Percentiles rank a stretch among this genome's conserved stretches.
Conservation (phyloP, 2,329 filamentous ascomycete genomes). For the Cordyceps militaris region DNA sequence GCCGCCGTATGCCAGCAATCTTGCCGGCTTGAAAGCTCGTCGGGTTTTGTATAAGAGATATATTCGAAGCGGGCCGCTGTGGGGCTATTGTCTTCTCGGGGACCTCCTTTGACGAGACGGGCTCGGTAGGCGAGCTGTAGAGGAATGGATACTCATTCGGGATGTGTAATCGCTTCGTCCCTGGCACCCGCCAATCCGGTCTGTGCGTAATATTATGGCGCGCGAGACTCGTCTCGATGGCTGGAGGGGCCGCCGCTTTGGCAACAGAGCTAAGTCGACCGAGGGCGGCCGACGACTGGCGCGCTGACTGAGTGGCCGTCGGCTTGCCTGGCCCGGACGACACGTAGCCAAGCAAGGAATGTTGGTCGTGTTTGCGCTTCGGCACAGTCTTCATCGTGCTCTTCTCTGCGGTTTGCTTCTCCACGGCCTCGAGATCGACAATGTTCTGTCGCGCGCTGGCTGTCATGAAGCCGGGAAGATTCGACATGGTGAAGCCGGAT, state of each 20-base stretch:
- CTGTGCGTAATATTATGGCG: slow-evolving; percentile 37
- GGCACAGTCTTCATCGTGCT: slow-evolving; percentile 21
- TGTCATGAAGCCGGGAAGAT: slow-evolving; percentile 54
- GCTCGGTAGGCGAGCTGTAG: slow-evolving; percentile 48
- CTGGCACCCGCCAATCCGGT: slow-evolving; percentile 29
- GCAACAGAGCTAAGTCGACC: slow-evolving; percentile 22
- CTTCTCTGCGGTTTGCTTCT: slow-evolving; percentile 17
- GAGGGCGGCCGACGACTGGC: slow-evolving; percentile 17
- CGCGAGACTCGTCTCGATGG: slow-evolving; percentile 25
- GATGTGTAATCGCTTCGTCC: too few species aligned
- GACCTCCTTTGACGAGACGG: slow-evolving; percentile 18
- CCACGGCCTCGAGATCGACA: slow-evolving; percentile 22
- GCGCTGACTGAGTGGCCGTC: slow-evolving; percentile 12
- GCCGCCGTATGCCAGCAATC: slow-evolving; percentile 35
- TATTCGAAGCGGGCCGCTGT: slow-evolving; percentile 22
- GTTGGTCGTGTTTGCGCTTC: slow-evolving; percentile 32
- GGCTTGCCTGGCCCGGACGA: slow-evolving; percentile 18
- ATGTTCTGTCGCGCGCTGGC: slow-evolving; percentile 47
- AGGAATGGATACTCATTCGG: slow-evolving; percentile 48
- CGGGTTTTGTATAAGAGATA: slow-evolving; percentile 42
- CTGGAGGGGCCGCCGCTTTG: slow-evolving; percentile 17
- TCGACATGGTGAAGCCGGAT: slow-evolving; percentile 51
- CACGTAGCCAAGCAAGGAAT: slow-evolving; percentile 37
- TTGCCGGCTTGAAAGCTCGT: slow-evolving; percentile 41
- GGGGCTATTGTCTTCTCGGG: slow-evolving; percentile 18